phyloP scores from a whole-genome alignment of 2,329 filamentous ascomycete species.

The Trichophyton benhamiae region DNA sequence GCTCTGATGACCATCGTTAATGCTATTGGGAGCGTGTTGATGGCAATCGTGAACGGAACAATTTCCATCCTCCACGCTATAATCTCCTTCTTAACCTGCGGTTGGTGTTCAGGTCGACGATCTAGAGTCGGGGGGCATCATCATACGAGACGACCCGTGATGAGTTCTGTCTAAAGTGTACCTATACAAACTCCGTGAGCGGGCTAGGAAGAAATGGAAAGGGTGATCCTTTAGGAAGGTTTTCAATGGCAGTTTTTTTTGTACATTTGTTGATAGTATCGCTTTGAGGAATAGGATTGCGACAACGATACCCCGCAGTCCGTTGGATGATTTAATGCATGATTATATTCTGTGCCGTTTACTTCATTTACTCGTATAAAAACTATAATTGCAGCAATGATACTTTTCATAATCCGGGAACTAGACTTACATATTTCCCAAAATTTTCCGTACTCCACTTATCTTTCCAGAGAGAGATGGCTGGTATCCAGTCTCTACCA shows the following conservation, averaged over 20 bases:
- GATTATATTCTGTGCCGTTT: too few species aligned
- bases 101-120: slow-evolving; percentile 23
- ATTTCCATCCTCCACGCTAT: slow-evolving; percentile 54
- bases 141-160: slow-evolving; percentile 5
- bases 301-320: background rate
- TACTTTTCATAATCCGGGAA: background rate
- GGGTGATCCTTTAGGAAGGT: background rate
- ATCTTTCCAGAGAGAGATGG: slow-evolving; percentile 31
- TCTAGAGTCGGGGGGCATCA: background rate
- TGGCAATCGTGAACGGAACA: slow-evolving; percentile 55
- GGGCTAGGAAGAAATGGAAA: background rate
- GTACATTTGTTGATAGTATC: background rate
- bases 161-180: slow-evolving; percentile 7
- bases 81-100: slow-evolving; percentile 50
- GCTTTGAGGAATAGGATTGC: background rate
- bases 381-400: background rate
- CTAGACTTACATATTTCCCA: slow-evolving; percentile 26
- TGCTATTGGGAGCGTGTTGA: slow-evolving; percentile 52
- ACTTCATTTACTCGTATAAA: background rate
- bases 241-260: background rate
- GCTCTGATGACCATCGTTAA: slow-evolving; percentile 57
- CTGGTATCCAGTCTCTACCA: slow-evolving; percentile 37
- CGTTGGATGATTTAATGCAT: background rate
- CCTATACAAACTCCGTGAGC: background rate
- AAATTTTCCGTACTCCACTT: slow-evolving; percentile 26